A percentile compares a stretch with the other conserved stretches of the same genome.
phyloP scores from a whole-genome alignment of 1,284 basidiomycete genomes.

The Irpex sp. region DNA sequence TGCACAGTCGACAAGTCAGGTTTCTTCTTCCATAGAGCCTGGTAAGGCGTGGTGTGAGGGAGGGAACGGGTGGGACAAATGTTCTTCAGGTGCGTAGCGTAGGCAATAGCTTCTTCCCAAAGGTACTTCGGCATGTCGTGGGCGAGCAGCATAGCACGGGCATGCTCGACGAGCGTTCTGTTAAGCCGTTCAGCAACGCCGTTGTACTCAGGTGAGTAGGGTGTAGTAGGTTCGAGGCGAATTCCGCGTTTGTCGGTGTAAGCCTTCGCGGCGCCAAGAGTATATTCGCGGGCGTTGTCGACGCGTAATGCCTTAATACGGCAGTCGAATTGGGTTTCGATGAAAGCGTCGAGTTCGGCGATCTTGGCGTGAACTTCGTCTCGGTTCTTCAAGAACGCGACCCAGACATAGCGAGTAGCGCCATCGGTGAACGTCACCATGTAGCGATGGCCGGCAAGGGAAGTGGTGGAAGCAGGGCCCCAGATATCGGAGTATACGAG shows the following conservation, averaged over 20 bases:
- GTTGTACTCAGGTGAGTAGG: slow-evolving; percentile 20
- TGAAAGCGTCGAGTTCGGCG: slow-evolving; percentile 19
- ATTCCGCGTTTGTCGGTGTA: slow-evolving; percentile 4
- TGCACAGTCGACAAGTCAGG: slow-evolving; percentile 21
- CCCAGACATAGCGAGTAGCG: slow-evolving; percentile 12
- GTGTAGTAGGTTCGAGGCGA: slow-evolving; percentile 3
- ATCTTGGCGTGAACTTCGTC: slow-evolving; percentile 19
- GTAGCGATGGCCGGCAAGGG: slow-evolving; percentile 23
- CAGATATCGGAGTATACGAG: slow-evolving; percentile 35
- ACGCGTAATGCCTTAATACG: neutral
- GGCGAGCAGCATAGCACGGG: slow-evolving; percentile 21
- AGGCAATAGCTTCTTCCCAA: slow-evolving; percentile 24
- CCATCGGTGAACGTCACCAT: slow-evolving; percentile 27
- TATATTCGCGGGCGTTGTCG: slow-evolving; percentile 11
- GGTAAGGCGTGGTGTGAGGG: slow-evolving; percentile 6
- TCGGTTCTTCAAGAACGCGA: slow-evolving; percentile 22
- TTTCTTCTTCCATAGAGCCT: slow-evolving; percentile 8
- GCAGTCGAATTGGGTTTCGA: slow-evolving; percentile 6
- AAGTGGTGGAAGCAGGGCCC: slow-evolving; percentile 30
- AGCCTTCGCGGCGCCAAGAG: neutral
- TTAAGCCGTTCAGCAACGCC: slow-evolving; percentile 27
- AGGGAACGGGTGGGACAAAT: slow-evolving; percentile 11
- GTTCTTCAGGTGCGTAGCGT: slow-evolving; percentile 11
- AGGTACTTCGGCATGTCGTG: slow-evolving; percentile 16
- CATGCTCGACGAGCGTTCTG: slow-evolving; percentile 21